Conservation (phyloP, 257 asterid genomes). For the Nicotiana knightiana region DNA sequence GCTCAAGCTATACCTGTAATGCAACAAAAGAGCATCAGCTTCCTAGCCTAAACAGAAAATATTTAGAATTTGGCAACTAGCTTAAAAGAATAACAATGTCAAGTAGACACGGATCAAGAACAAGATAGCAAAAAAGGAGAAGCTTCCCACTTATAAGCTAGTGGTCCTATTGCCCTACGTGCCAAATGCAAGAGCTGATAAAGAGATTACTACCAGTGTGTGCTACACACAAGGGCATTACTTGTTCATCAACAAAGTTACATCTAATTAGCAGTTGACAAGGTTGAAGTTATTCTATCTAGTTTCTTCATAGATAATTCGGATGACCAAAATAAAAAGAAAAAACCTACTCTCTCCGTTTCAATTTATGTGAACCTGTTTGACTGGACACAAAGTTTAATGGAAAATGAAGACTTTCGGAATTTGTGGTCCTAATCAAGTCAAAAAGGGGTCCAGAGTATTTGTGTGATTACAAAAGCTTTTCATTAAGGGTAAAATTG, state of each 20-base stretch:
- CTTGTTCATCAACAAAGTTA: background rate
- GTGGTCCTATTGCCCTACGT: background rate
- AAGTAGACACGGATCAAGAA: background rate
- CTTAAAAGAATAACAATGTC: background rate
- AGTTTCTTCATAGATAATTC: too few relatives aligned
- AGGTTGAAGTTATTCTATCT: too few relatives aligned
- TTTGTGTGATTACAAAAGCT: too few relatives aligned
- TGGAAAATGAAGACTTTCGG: too few relatives aligned
- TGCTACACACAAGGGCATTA: background rate
- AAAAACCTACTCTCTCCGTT: too few relatives aligned
- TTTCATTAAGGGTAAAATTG: too few relatives aligned
- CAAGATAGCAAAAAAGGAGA: background rate
- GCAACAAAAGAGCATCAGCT: conserved; percentile 7
- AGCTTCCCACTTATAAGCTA: background rate
- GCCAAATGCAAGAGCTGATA: background rate
- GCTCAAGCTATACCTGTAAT: conserved; percentile 95
- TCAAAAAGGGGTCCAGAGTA: too few relatives aligned
- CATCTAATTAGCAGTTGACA: background rate
- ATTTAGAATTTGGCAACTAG: background rate
- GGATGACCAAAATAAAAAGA: too few relatives aligned
- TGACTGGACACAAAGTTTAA: too few relatives aligned
- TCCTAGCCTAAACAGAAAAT: background rate
- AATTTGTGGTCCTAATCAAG: too few relatives aligned
- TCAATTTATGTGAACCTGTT: too few relatives aligned
- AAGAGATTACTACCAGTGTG: background rate